Base-by-base conservation (phyloP, 805 yeast species). In the Candida mattraensis region DNA sequence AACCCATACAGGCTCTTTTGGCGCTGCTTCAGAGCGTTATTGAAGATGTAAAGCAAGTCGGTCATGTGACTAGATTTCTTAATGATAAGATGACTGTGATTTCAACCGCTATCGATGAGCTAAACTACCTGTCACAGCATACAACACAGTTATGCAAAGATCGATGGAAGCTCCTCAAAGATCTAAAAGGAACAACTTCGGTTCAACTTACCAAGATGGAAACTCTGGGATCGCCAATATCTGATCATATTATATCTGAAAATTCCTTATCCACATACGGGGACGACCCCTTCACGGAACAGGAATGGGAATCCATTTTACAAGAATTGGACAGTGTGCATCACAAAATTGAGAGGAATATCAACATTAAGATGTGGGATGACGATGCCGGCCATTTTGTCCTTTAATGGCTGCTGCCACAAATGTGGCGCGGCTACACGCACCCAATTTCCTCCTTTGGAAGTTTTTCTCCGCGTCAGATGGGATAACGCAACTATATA, bases 121-220 rank as follows among this genome's bases (percentile, higher is more conserved):
- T 58, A 10, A 35, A 40, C 2, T 56, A 56, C 33, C 31, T 58
- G 19, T 48, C 60, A 1, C 37, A 47, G 10, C 57, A 56, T 33
- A 51, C 60, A 7, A 51, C 61, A 1, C 32, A 29, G 11, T 35
- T 56, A 4, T 58, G 61, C 23, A 37, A 44, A 17, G 53, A 55
- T 22, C 31, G 63, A 6, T 58, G 63, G 61, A 28, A 42, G 10
- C 35, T 52, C 5, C 30, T 56, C 7, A 34, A 31, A 15, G 47
- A 50, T 18, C 37, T 58, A 18, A 53, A 54, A 28, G 31, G 33
- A 4, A 33, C 52, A 2, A 45, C 55, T 7, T 56, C 59, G 61
- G 37, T 27, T 4, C 50, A 44, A 17, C 29, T 48, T 14, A 48
- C 29, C 23, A 17, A 10, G 12, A 13, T 27, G 18, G 20, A 11